Evolutionary conservation across 2,329 filamentous ascomycete species (phyloP).

Genomic region (Scytalidium lignicola): DNA sequence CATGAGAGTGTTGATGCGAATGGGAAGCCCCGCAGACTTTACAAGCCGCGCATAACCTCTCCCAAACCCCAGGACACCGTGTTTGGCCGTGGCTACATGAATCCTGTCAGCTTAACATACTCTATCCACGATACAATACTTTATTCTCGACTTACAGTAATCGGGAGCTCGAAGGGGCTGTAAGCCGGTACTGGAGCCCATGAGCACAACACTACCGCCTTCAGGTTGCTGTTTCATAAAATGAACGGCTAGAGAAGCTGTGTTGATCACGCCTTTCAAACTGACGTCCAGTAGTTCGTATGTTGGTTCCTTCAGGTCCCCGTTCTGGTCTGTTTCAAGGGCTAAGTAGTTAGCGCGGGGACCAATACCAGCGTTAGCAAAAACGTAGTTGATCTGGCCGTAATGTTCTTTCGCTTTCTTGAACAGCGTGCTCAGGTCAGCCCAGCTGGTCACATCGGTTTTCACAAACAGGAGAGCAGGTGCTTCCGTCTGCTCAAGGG

Average conservation of each 20-base stretch:
- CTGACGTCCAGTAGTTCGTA: slow-evolving; percentile 43
- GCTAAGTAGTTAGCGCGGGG: slow-evolving; percentile 41
- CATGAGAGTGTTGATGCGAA: slow-evolving; percentile 51
- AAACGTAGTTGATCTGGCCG: slow-evolving; percentile 18
- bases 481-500: slow-evolving; percentile 17
- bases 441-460: slow-evolving; percentile 36
- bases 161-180: slow-evolving; percentile 46
- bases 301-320: slow-evolving; percentile 41
- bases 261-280: slow-evolving; percentile 44
- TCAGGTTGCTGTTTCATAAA: slow-evolving; percentile 43
- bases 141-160: slow-evolving; percentile 35
- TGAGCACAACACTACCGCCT: slow-evolving; percentile 50
- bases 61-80: slow-evolving; percentile 49
- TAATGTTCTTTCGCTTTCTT: slow-evolving; percentile 36
- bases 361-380: slow-evolving; percentile 48
- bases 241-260: slow-evolving; percentile 41
- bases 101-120: slow-evolving; percentile 3
- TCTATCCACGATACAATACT: background rate
- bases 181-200: slow-evolving; percentile 44
- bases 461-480: slow-evolving; percentile 34
- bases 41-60: slow-evolving; percentile 40
- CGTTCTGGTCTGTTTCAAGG: slow-evolving; percentile 42
- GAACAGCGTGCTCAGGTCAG: slow-evolving; percentile 45
- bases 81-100: slow-evolving; percentile 43
- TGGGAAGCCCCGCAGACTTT: slow-evolving; percentile 32